Evolutionary conservation across 129 eudicot species (phyloP).

Genomic region (Cynara cardunculus): DNA sequence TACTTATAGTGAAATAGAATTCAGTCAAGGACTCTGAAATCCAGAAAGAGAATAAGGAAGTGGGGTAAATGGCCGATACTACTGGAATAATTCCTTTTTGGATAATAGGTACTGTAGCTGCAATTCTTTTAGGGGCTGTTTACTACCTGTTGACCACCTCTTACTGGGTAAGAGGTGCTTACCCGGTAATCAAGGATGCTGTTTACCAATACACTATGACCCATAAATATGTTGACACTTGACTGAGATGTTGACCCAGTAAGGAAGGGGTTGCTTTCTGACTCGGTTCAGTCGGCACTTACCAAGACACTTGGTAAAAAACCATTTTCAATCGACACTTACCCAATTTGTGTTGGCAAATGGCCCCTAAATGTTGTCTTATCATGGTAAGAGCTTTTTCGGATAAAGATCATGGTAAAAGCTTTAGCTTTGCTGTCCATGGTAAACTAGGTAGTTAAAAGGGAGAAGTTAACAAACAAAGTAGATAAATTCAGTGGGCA

Average conservation of each 20-base stretch:
- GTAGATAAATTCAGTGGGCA: no score
- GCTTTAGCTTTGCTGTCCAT: no score
- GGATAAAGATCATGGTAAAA: no score
- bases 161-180: neutral
- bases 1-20: no score
- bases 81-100: neutral
- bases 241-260: neutral
- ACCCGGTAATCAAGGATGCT: neutral
- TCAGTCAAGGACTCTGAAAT: neutral
- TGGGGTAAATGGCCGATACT: neutral
- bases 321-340: neutral
- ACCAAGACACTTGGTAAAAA: neutral
- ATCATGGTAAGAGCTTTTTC: no score
- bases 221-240: neutral
- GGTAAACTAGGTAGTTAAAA: no score
- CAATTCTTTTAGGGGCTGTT: neutral
- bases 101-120: neutral
- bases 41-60: neutral
- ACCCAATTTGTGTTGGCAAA: neutral
- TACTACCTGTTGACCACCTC: neutral
- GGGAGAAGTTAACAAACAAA: no score
- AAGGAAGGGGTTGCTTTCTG: neutral
- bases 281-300: neutral
- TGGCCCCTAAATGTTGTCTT: no score
- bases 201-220: neutral